Evolutionary conservation across 352 stramenopile species (phyloP).

Genomic region (Globisporangium recalcitrans): DNA sequence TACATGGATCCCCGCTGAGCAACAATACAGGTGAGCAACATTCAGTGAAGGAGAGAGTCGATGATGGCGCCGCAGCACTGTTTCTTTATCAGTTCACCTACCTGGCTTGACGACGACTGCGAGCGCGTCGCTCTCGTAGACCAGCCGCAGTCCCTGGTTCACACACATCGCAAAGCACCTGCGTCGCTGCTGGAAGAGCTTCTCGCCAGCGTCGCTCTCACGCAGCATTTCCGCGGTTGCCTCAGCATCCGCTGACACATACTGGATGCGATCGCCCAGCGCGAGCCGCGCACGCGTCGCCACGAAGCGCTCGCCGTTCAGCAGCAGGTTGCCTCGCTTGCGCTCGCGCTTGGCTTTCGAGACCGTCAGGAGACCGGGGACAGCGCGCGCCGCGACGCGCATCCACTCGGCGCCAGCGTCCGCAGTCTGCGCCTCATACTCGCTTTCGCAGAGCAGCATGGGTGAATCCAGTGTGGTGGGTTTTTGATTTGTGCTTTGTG

Average conservation of each 20-base stretch:
- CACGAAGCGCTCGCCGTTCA: slow-evolving; percentile 37
- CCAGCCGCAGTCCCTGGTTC: slow-evolving; percentile 48
- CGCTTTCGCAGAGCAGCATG: neutral
- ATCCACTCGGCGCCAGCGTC: slow-evolving; percentile 33
- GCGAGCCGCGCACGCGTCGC: slow-evolving; percentile 26
- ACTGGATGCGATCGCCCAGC: slow-evolving; percentile 32
- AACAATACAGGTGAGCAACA: neutral
- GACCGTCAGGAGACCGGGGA: slow-evolving; percentile 39
- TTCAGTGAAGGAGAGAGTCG: neutral
- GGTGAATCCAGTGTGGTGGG: no score
- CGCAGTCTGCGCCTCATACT: neutral
- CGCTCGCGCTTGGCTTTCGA: slow-evolving; percentile 66
- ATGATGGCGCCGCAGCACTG: neutral
- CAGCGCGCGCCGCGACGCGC: slow-evolving; percentile 41
- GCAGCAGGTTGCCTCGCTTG: slow-evolving; percentile 25
- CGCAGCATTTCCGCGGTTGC: no score
- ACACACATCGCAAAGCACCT: slow-evolving; percentile 36
- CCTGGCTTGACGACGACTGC: slow-evolving; percentile 54
- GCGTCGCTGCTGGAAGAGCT: neutral
- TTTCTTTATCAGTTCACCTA: neutral
- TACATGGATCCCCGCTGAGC: slow-evolving; percentile 46
- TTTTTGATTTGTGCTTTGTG: neutral
- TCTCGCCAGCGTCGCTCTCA: neutral
- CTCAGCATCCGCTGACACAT: neutral
- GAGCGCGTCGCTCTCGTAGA: slow-evolving; percentile 40